Percentiles rank a stretch among this genome's conserved stretches.
phyloP scores from a whole-genome alignment of 768 basidiomycete genomes.

The Rhodotorula toruloides region DNA sequence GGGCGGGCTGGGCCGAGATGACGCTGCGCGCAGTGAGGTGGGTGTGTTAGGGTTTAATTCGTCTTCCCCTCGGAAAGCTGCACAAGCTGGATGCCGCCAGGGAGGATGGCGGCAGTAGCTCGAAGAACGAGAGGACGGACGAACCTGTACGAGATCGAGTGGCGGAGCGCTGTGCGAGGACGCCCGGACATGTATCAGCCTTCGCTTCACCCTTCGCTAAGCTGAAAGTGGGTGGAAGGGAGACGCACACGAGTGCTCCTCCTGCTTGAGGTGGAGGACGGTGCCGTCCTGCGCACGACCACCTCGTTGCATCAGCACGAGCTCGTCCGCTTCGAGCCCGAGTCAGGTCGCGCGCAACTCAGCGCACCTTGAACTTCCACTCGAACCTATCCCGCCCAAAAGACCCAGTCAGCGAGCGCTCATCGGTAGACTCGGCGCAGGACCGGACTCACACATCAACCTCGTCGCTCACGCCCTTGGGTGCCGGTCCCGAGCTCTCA shows the following conservation, averaged over 20 bases:
- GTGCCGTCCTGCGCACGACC: slow-evolving; percentile 39
- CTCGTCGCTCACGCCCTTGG: slow-evolving; percentile 37
- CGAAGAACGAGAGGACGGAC: no score
- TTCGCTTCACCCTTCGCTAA: no score
- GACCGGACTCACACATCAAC: slow-evolving; percentile 27
- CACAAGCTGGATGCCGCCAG: background rate
- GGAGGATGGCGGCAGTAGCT: no score
- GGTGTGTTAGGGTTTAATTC: no score
- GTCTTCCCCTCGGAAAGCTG: background rate
- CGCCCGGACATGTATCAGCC: background rate
- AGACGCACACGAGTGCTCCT: slow-evolving; percentile 40
- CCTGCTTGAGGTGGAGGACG: slow-evolving; percentile 44
- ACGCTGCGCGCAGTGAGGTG: slow-evolving; percentile 23
- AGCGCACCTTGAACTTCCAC: slow-evolving; percentile 41
- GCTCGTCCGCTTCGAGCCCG: background rate
- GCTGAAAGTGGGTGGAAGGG: background rate
- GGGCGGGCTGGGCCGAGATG: slow-evolving; percentile 43
- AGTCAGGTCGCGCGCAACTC: no score
- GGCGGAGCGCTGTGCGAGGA: slow-evolving; percentile 34
- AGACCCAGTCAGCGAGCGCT: background rate
- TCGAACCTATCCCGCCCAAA: slow-evolving; percentile 8
- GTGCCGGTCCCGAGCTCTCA: slow-evolving; percentile 24
- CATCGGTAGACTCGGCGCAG: background rate
- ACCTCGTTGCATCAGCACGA: no score
- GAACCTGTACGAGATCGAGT: slow-evolving; percentile 42